Percentiles rank a stretch among this genome's conserved stretches.
Conservation (phyloP, 2,329 filamentous ascomycete species). For the Drechslerella coelobrocha region DNA sequence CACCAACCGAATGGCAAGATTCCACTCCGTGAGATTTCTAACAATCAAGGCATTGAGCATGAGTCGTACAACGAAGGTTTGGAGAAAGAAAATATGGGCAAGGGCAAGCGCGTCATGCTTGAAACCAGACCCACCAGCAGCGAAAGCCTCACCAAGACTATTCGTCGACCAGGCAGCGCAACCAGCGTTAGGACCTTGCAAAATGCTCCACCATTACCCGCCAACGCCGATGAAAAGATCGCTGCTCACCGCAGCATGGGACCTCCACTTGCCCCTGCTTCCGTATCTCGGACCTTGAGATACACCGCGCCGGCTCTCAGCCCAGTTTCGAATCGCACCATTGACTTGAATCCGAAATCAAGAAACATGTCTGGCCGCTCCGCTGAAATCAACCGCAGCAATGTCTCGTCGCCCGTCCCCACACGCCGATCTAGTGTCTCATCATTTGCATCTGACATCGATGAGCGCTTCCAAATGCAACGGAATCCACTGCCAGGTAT, state of each 20-base stretch:
- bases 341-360: constrained; percentile 24
- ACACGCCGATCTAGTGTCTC: constrained; percentile 82
- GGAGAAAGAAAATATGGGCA: constrained; percentile 64
- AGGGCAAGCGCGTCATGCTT: constrained; percentile 52
- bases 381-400: constrained; percentile 52
- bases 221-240: constrained; percentile 83
- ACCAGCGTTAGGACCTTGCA: constrained; percentile 66
- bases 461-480: constrained; percentile 84
- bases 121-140: constrained; percentile 50
- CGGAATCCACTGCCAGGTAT: constrained; percentile 58
- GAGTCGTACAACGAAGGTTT: constrained; percentile 81
- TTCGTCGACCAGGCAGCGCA: constrained; percentile 73
- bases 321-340: constrained; percentile 45
- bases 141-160: constrained; percentile 53
- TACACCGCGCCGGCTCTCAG: constrained; percentile 50
- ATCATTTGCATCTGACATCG: constrained; percentile 92
- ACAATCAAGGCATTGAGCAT: constrained; percentile 78
- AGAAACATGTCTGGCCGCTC: constrained; percentile 55
- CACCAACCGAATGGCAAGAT: constrained; percentile 38
- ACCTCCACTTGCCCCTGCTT: constrained; percentile 82
- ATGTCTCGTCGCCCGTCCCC: constrained; percentile 62
- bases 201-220: constrained; percentile 68
- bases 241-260: constrained; percentile 81
- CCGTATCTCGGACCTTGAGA: constrained; percentile 64
- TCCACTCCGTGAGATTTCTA: constrained; percentile 42